Conservation (phyloP, 148 eudicot species). For the Pouteria glomerata region DNA sequence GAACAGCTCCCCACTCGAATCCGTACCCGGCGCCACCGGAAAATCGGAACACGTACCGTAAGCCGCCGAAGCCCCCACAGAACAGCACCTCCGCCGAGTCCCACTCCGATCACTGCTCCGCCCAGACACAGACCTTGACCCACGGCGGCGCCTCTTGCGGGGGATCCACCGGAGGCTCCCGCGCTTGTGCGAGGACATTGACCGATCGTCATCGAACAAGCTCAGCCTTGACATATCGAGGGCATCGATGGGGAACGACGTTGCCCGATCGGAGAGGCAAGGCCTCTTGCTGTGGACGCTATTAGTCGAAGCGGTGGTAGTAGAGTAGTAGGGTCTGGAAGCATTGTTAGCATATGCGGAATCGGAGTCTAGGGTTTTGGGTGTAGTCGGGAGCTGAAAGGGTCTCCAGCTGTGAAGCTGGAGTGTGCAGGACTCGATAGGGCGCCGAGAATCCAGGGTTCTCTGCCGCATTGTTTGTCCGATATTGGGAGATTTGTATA, state of each 20-base stretch:
- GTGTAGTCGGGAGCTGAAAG: slow-evolving; percentile 28
- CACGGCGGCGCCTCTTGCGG: slow-evolving; percentile 55
- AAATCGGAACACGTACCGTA: slow-evolving; percentile 78
- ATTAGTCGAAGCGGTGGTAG: neutral
- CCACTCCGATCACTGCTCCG: slow-evolving; percentile 71
- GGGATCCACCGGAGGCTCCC: slow-evolving; percentile 45
- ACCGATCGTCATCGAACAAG: slow-evolving; percentile 52
- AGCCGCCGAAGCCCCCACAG: slow-evolving; percentile 54
- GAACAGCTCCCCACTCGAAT: slow-evolving; percentile 88
- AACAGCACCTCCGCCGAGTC: slow-evolving; percentile 55
- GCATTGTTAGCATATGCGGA: neutral
- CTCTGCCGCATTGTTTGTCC: slow-evolving; percentile 35
- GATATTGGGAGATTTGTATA: neutral
- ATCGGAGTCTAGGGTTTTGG: slow-evolving; percentile 25
- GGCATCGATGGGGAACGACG: slow-evolving; percentile 51
- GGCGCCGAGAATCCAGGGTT: slow-evolving; percentile 38
- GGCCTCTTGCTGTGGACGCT: slow-evolving; percentile 49
- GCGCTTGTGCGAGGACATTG: slow-evolving; percentile 11
- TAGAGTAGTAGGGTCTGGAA: slow-evolving; percentile 25
- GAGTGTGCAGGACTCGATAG: slow-evolving; percentile 60
- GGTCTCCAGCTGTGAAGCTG: slow-evolving; percentile 70
- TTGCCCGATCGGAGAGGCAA: slow-evolving; percentile 66
- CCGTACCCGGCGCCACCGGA: slow-evolving; percentile 66
- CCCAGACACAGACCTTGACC: slow-evolving; percentile 70
- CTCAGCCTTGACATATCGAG: slow-evolving; percentile 70